Evolutionary conservation across 2,329 filamentous ascomycete genomes (phyloP), one percentile per base, ranked within the genome.

Genomic region (Apiospora hydei): DNA sequence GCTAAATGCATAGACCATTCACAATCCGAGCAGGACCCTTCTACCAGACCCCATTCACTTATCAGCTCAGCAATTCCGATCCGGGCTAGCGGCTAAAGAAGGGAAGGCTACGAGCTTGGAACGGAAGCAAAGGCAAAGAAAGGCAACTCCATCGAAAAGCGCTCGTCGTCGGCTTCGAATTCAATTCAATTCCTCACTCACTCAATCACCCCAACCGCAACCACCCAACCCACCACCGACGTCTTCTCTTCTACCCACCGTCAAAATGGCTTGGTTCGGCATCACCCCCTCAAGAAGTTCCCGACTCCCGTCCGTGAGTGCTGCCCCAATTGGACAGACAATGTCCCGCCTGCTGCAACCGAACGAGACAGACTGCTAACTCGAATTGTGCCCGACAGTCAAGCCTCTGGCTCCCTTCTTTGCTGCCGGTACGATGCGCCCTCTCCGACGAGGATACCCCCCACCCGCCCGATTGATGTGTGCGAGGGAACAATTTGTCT

Each of bases 351-450:
- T 3, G 53, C 26, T 24, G 30, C 24, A 73, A 68, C 44, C 67
- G 51, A 57, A 70, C 71, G 71, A n/a, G n/a, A n/a, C n/a, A n/a
- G n/a, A 72, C 71, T 79, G 75, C 76, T 80, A 74, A 79, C 80
- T 80, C 74, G 80, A 75, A 75, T 71, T 76, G 73, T 81, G 41
- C 21, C 66, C 41, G 14, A 83, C 82, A 98, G 96, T 94, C 87
- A 90, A 90, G 89, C 95, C 96, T 80, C 92, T 97, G 92, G 91
- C 90, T 84, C 96, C 96, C 79, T 98, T 98, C 91, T 96, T 95
- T 89, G 88, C 89, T 85, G 96, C 96, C 83, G 95, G 96, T 98
- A 96, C 82, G 93, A 88, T 53, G 68, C 16, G 66, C 34, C 73
- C 57, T 38, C 38, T 49, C 7, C 46, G 38, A 43, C 43, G 41